Evolutionary conservation across 2,329 filamentous ascomycete species (phyloP).

Genomic region (Hypoxylon rubiginosum): DNA sequence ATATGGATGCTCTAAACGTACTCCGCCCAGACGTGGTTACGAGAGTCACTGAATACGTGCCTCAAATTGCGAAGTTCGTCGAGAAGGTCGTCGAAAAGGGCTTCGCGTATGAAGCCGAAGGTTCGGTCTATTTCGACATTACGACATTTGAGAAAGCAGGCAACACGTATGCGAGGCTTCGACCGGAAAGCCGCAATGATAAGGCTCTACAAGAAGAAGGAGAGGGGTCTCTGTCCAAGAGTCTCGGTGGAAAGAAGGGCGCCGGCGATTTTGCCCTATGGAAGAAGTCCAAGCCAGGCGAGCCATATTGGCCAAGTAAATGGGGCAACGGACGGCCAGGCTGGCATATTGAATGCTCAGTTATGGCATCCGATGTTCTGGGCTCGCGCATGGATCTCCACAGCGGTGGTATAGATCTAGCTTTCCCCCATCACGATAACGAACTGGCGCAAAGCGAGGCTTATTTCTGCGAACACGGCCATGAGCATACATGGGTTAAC

Average conservation of each 20-base stretch:
- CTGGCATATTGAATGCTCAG: constrained; percentile 98
- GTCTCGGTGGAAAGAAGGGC: constrained; percentile 75
- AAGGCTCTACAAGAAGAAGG: constrained; percentile 88
- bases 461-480: constrained; percentile 68
- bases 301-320: constrained; percentile 88
- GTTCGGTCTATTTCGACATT: constrained; percentile 96
- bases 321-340: constrained; percentile 92
- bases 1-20: constrained; percentile 90
- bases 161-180: constrained; percentile 86
- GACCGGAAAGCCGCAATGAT: constrained; percentile 88
- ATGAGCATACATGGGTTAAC: constrained; percentile 85
- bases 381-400: constrained; percentile 91
- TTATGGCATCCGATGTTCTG: constrained; percentile 92
- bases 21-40: constrained; percentile 85
- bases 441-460: constrained; percentile 83
- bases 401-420: constrained; percentile 90
- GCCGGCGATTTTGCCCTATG: constrained; percentile 91
- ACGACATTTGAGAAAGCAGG: constrained; percentile 85
- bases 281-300: constrained; percentile 92
- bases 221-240: constrained; percentile 82
- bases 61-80: constrained; percentile 88
- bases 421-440: constrained; percentile 94
- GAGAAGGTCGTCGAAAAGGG: constrained; percentile 85
- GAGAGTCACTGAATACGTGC: constrained; percentile 91
- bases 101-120: constrained; percentile 85